phyloP scores from a whole-genome alignment of 1,139 yeast genomes.

The Spencermartinsiella ligniputridi region DNA sequence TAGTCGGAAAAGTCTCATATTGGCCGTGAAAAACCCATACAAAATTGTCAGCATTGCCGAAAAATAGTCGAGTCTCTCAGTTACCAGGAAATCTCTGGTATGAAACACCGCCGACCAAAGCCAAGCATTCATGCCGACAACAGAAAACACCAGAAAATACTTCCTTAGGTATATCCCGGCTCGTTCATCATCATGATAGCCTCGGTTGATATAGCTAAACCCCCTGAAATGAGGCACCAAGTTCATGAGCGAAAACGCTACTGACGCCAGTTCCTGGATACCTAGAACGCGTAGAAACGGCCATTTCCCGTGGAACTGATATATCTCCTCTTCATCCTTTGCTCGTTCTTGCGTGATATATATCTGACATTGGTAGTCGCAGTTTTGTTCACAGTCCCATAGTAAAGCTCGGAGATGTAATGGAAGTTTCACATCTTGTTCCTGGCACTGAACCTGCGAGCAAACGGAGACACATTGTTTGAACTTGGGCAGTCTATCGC shows the following conservation, averaged over 20 bases:
- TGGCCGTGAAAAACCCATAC: slow-evolving; percentile 67
- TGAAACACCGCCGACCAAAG: slow-evolving; percentile 79
- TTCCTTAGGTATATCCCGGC: slow-evolving; percentile 22
- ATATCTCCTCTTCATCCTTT: slow-evolving; percentile 45
- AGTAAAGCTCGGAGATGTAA: slow-evolving; percentile 44
- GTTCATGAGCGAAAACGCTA: slow-evolving; percentile 74
- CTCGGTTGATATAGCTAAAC: slow-evolving; percentile 36
- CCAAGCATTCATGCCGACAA: slow-evolving; percentile 86
- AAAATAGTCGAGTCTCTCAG: slow-evolving; percentile 87
- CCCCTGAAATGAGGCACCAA: slow-evolving; percentile 71
- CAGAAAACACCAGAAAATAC: slow-evolving; percentile 45
- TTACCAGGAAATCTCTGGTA: slow-evolving; percentile 68
- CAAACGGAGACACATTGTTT: slow-evolving; percentile 63
- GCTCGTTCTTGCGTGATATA: slow-evolving; percentile 56
- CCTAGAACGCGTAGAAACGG: slow-evolving; percentile 75
- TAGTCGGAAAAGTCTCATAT: slow-evolving; percentile 53
- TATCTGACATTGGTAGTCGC: slow-evolving; percentile 91
- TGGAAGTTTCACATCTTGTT: slow-evolving; percentile 40
- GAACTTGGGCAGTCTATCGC: slow-evolving; percentile 73
- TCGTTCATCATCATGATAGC: slow-evolving; percentile 4
- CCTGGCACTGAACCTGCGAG: slow-evolving; percentile 35
- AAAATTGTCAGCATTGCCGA: slow-evolving; percentile 88
- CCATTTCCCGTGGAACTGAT: slow-evolving; percentile 97
- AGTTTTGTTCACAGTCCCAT: slow-evolving; percentile 80
- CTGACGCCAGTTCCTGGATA: slow-evolving; percentile 80